Evolutionary conservation across 371 early-diverging fungal genomes (phyloP).

Genomic region (Haplosporangium sp.): DNA sequence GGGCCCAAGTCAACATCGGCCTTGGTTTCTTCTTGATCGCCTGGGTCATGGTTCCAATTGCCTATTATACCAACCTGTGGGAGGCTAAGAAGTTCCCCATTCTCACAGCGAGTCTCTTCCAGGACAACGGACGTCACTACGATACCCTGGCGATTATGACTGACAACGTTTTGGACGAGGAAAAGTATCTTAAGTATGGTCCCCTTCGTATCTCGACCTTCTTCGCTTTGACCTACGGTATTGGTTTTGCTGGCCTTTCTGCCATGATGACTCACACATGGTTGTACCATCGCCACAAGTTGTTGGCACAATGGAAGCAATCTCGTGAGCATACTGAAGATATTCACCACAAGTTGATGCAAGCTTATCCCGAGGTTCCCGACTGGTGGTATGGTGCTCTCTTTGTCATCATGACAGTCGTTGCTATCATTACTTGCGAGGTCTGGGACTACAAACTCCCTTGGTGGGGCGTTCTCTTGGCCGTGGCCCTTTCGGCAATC

Average conservation of each 20-base stretch:
- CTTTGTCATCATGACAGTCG: slow-evolving; percentile 64
- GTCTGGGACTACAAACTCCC: slow-evolving; percentile 64
- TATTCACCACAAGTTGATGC: slow-evolving; percentile 54
- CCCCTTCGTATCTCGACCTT: slow-evolving; percentile 63
- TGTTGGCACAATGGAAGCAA: slow-evolving; percentile 31
- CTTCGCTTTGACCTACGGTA: slow-evolving; percentile 61
- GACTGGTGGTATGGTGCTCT: slow-evolving; percentile 76
- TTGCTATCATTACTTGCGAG: slow-evolving; percentile 58
- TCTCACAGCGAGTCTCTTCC: slow-evolving; percentile 63
- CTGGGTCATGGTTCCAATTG: slow-evolving; percentile 74
- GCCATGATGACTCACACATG: slow-evolving; percentile 61
- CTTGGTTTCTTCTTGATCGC: slow-evolving; percentile 68
- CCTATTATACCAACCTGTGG: slow-evolving; percentile 73
- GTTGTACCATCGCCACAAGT: slow-evolving; percentile 62
- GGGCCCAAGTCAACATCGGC: slow-evolving; percentile 37
- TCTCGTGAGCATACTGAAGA: slow-evolving; percentile 20
- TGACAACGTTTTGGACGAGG: slow-evolving; percentile 56
- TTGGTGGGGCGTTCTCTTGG: slow-evolving; percentile 78
- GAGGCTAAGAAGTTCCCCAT: slow-evolving; percentile 67
- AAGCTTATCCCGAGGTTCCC: slow-evolving; percentile 68
- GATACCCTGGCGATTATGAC: slow-evolving; percentile 55
- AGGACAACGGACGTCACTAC: slow-evolving; percentile 59
- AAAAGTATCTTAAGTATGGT: slow-evolving; percentile 49
- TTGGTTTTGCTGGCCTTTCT: slow-evolving; percentile 61
- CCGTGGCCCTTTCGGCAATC: slow-evolving; percentile 65